Conservation (phyloP, 2,329 filamentous ascomycete species). For the Colletotrichum chrysophilum region DNA sequence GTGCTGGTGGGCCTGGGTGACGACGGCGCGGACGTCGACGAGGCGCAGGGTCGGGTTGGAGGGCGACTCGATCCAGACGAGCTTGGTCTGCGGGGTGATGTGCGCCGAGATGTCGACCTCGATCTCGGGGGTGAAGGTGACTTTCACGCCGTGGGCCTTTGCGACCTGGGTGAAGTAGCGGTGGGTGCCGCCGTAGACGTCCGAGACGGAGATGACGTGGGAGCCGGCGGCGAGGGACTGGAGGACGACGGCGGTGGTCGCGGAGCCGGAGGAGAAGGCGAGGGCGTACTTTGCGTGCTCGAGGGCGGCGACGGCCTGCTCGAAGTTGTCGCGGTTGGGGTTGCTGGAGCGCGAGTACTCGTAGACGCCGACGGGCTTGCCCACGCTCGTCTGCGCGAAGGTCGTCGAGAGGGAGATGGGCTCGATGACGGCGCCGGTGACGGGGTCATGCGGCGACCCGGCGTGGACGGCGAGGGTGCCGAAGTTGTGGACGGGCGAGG, state of each 20-base stretch:
- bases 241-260: conserved; percentile 90
- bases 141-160: conserved; percentile 88
- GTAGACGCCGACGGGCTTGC: conserved; percentile 84
- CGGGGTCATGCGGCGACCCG: conserved; percentile 86
- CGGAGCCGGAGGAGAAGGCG: conserved; percentile 92
- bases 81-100: conserved; percentile 86
- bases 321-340: conserved; percentile 95
- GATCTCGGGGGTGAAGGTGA: conserved; percentile 93
- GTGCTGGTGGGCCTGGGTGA: conserved; percentile 81
- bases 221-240: conserved; percentile 90
- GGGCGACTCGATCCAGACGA: conserved; percentile 97
- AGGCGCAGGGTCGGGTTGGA: conserved; percentile 93
- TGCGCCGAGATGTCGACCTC: conserved; percentile 85
- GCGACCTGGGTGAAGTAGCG: conserved; percentile 99
- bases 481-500: conserved; percentile 80
- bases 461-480: conserved; percentile 95
- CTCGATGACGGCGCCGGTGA: conserved; percentile 94
- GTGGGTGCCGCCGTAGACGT: conserved; percentile 98
- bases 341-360: conserved; percentile 96
- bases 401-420: conserved; percentile 96
- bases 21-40: conserved; percentile 90
- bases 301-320: conserved; percentile 86
- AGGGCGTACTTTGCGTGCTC: conserved; percentile 93
- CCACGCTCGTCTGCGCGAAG: conserved; percentile 89
- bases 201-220: conserved; percentile 94